A percentile compares a stretch with the other conserved stretches of the same genome.
phyloP scores from a whole-genome alignment of 176 grass and related monocot species.

The Carex scoparia region DNA sequence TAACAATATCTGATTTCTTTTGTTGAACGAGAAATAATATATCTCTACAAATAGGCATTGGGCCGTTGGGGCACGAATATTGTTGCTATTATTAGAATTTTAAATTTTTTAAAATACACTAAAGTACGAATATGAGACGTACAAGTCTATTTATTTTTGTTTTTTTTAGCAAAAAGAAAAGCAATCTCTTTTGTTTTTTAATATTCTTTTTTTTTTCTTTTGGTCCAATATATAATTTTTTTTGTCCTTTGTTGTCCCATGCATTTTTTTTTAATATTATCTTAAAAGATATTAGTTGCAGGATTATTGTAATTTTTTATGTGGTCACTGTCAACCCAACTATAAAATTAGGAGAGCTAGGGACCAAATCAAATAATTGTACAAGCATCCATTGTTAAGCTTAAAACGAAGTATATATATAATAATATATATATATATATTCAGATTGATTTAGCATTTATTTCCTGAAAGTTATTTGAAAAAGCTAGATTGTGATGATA shows the following conservation, averaged over 20 bases:
- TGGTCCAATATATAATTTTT: not conserved
- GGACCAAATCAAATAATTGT: not conserved
- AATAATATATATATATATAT: not conserved
- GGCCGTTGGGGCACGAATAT: not conserved
- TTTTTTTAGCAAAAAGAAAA: not conserved
- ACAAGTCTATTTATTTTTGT: not conserved
- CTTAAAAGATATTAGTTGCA: not conserved
- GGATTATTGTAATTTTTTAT: not conserved
- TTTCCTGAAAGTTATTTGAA: not conserved
- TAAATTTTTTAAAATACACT: not conserved
- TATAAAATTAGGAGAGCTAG: conserved; percentile 1
- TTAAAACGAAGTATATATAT: not conserved
- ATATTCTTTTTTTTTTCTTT: not conserved
- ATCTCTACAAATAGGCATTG: not conserved
- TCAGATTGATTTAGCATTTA: not conserved
- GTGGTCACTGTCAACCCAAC: not conserved
- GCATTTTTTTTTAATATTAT: not conserved
- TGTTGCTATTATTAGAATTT: not conserved
- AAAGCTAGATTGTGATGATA: not conserved
- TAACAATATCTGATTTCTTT: not conserved
- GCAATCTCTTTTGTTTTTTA: no score
- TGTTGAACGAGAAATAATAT: not conserved
- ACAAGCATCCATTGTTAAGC: not conserved
- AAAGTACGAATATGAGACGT: not conserved
- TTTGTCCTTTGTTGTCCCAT: not conserved